Base-by-base conservation (phyloP, 2,329 filamentous ascomycete species). In the Colletotrichum melonis region DNA sequence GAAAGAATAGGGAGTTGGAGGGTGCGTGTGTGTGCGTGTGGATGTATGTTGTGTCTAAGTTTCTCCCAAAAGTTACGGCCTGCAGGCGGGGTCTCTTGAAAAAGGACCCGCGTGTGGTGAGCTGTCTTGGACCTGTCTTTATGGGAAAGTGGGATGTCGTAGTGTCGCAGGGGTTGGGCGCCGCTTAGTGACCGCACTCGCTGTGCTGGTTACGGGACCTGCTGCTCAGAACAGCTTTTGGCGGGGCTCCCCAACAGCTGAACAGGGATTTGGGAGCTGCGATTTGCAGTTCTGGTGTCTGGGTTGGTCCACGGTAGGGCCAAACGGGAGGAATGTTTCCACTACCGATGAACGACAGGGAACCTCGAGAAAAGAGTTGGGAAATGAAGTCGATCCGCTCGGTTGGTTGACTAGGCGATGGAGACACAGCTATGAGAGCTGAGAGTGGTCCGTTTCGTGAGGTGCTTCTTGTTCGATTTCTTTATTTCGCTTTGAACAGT, bases 141-240 rank as follows among this genome's bases (percentile, higher is more conserved):
- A 67, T 54, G 55, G 22, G 56, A 67, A 60, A 67, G 65, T 67
- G 65, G 65, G 65, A 67, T 67, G 56, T 67, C 65, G 65, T 46
- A 62, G 56, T 56, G 54, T 28, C 46, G 49, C 28, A 16, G 19
- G n/a, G 26, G 63, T 19, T 49, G 19, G 19, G 42, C 42, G 42
- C 42, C 42, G 19, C 49, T 35, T 8, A 38, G 30, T 55, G 66
- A 28, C 24, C 16, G 58, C 26, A 32, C 46, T 35, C 9, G 59
- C 16, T 26, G n/a, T 7, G 24, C 22, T 38, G 14, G 26, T 32
- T 63, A 59, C 30, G n/a, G 24, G 52, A 26, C 42, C 42, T 49
- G 19, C 42, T 49, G 64, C 30, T 49, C 11, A 59, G 54, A 67
- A 46, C 32, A 49, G 42, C 35, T 59, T 59, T 67, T 70, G 56